Conservation (phyloP, 495 filamentous ascomycete species). For the Daldinia loculata region DNA sequence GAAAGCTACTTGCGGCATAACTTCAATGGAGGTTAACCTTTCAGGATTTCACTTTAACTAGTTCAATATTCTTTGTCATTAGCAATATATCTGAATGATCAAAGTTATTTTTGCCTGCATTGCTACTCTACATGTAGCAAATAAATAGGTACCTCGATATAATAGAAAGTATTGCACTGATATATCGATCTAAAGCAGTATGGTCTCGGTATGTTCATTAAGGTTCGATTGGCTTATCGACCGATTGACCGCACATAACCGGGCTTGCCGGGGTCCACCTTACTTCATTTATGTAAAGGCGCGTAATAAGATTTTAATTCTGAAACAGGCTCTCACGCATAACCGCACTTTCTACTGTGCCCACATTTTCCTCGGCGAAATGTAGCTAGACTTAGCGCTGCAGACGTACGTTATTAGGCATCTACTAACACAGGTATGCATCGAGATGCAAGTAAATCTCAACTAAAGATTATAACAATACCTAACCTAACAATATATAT, state of each 20-base stretch:
- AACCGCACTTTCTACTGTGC: neutral
- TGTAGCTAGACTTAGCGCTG: neutral
- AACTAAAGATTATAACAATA: neutral
- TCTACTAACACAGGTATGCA: neutral
- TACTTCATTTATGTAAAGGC: conserved; percentile 20
- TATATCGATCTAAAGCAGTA: neutral
- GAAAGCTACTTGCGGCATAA: neutral
- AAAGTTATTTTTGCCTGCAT: too few relatives aligned
- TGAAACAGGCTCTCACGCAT: conserved; percentile 40
- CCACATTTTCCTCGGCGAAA: neutral
- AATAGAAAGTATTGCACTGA: neutral
- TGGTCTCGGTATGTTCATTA: neutral
- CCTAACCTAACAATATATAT: neutral
- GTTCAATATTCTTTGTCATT: neutral
- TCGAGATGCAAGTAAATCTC: neutral
- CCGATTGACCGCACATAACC: neutral
- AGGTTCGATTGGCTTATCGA: neutral
- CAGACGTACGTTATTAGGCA: neutral
- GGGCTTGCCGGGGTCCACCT: conserved; percentile 17
- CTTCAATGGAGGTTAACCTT: neutral
- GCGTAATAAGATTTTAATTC: conserved; percentile 36
- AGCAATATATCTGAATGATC: too few relatives aligned
- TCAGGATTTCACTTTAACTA: neutral
- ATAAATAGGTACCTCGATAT: neutral
- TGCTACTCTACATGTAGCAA: too few relatives aligned